Evolutionary conservation across 192 early-diverging fungal genomes (phyloP).

Genomic region (Rhizoclosmatium globosum): DNA sequence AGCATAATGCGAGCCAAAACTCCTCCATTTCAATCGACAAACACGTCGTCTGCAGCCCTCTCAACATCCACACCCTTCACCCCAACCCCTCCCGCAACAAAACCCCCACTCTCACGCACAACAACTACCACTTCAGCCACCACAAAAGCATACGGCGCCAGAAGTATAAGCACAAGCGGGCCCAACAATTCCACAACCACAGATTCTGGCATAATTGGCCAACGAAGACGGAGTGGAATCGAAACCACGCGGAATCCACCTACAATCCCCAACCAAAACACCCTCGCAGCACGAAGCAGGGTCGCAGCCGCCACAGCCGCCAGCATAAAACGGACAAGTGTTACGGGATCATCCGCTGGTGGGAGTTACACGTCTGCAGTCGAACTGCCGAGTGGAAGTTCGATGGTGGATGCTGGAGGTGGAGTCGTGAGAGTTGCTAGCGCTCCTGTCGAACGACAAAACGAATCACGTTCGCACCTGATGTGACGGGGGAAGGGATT

Average conservation of each 20-base stretch:
- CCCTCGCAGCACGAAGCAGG: neutral
- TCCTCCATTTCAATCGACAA: slow-evolving; percentile 1
- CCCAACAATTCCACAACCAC: neutral
- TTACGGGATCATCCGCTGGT: neutral
- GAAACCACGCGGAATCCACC: neutral
- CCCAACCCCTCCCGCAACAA: neutral
- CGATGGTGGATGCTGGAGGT: neutral
- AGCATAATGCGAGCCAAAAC: slow-evolving; percentile 34
- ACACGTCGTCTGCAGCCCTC: neutral
- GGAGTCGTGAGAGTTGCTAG: slow-evolving; percentile 24
- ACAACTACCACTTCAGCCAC: neutral
- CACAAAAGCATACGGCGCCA: neutral
- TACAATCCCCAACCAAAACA: neutral
- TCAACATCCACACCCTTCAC: neutral
- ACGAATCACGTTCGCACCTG: slow-evolving; percentile 42
- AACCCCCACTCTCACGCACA: neutral
- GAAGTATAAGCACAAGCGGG: neutral
- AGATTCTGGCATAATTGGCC: neutral
- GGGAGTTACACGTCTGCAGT: slow-evolving; percentile 21
- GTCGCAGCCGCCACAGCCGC: neutral
- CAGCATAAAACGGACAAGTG: neutral
- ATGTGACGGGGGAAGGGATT: slow-evolving; percentile 15
- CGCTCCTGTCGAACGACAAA: slow-evolving; percentile 27
- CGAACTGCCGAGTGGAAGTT: slow-evolving; percentile 8
- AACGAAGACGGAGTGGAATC: neutral